Evolutionary conservation across 306 rosid species (phyloP).

Genomic region (Prunus dulcis): DNA sequence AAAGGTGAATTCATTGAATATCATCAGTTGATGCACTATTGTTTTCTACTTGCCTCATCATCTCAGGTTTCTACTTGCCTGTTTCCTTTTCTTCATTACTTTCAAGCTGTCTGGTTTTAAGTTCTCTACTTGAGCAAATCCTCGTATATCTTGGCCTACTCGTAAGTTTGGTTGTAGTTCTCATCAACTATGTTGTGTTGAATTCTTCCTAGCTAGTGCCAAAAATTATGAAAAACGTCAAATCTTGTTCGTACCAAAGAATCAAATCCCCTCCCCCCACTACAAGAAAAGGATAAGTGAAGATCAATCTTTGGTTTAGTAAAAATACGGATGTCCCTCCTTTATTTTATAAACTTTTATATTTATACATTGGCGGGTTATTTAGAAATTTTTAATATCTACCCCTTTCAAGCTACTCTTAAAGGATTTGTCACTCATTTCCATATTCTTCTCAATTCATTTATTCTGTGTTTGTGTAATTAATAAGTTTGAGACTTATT

Average conservation of each 20-base stretch:
- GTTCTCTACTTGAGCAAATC: neutral
- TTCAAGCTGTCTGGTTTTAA: neutral
- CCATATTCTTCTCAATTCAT: neutral
- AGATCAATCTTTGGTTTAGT: no score
- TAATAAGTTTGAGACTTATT: no score
- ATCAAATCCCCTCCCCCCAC: no score
- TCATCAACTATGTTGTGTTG: neutral
- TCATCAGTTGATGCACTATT: conserved; percentile 81
- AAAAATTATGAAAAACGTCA: neutral
- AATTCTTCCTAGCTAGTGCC: neutral
- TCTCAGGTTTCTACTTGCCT: conserved; percentile 33
- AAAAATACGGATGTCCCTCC: no score
- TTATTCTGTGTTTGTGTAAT: no score
- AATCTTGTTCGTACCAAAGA: no score
- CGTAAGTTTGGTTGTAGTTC: neutral
- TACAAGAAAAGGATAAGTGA: no score
- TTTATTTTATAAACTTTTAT: no score
- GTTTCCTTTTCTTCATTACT: neutral
- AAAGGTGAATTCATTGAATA: conserved; percentile 49
- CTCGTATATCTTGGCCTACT: neutral
- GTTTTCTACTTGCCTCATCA: no score
- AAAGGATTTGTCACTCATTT: neutral
- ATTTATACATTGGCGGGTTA: no score
- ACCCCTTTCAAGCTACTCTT: neutral
- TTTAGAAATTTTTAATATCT: no score